Percentiles rank a stretch among this genome's conserved stretches.
Evolutionary conservation across 2,329 filamentous ascomycete genomes (phyloP).

Genomic region (Nannizziopsis arthrosporioides): DNA sequence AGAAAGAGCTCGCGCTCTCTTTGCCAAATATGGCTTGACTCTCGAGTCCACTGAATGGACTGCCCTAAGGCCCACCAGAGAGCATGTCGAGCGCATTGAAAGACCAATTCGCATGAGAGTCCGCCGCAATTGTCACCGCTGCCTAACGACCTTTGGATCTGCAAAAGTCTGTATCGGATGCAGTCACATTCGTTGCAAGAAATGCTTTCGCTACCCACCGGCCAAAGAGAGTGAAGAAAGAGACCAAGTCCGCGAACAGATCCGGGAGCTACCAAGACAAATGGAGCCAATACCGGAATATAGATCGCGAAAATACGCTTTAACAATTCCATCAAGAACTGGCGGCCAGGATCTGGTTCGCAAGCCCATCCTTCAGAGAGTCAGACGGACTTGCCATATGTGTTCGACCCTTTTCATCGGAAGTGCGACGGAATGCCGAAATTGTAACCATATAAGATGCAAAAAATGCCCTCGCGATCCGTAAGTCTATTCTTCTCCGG

Average conservation of each 20-base stretch:
- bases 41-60: constrained; percentile 36
- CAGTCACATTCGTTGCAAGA: constrained; percentile 67
- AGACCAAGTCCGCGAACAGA: constrained; percentile 12
- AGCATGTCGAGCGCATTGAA: constrained; percentile 31
- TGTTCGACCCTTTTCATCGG: constrained; percentile 54
- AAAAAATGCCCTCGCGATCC: constrained; percentile 70
- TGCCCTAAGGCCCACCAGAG: constrained; percentile 16
- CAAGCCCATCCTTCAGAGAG: constrained; percentile 59
- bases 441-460: constrained; percentile 63
- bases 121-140: constrained; percentile 61
- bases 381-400: constrained; percentile 64
- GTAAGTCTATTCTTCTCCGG: constrained; percentile 39
- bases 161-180: constrained; percentile 66
- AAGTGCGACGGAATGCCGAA: constrained; percentile 51
- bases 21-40: constrained; percentile 38
- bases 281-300: too few species aligned
- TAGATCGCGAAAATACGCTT: constrained; percentile 27
- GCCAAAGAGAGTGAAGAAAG: constrained; percentile 48
- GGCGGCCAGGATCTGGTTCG: constrained; percentile 61
- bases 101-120: constrained; percentile 40
- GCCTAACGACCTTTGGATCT: constrained; percentile 59
- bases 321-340: constrained; percentile 49
- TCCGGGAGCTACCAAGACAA: too few species aligned
- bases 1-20: constrained; percentile 34
- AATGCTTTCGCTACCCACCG: constrained; percentile 63